Evolutionary conservation across 129 eudicot genomes (phyloP).

Genomic region (Centrapalus pauciflorus): DNA sequence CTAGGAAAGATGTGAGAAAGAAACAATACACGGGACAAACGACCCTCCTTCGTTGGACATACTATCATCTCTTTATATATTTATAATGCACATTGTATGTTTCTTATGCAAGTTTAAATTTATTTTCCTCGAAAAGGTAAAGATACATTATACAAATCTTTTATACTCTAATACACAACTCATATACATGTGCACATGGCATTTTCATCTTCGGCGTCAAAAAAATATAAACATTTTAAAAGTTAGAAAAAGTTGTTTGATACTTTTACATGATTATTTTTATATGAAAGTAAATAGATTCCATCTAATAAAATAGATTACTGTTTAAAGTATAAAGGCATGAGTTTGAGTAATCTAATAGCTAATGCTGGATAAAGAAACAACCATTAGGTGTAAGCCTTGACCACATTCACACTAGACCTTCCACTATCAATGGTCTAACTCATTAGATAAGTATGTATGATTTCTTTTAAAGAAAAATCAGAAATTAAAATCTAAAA

Average conservation of each 20-base stretch:
- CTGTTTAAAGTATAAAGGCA: not conserved
- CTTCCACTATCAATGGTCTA: slow-evolving; percentile 24
- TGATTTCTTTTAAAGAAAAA: not conserved
- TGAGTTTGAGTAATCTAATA: slow-evolving; percentile 16
- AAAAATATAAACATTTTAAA: not conserved
- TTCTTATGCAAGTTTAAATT: too few relatives aligned
- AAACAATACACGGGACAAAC: too few relatives aligned
- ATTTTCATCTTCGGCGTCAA: not conserved
- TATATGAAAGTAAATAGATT: not conserved
- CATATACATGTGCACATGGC: not conserved
- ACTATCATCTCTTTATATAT: too few relatives aligned
- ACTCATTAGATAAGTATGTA: slow-evolving; percentile 9
- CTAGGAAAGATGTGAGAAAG: too few relatives aligned
- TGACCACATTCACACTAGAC: slow-evolving; percentile 19
- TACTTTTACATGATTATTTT: slow-evolving; percentile 20
- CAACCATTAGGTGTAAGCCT: slow-evolving; percentile 18
- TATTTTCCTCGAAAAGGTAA: too few relatives aligned
- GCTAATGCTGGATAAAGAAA: slow-evolving; percentile 27
- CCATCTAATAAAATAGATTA: not conserved
- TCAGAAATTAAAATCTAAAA: too few relatives aligned
- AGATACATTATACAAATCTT: too few relatives aligned
- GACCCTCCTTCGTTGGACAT: too few relatives aligned
- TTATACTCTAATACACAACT: too few relatives aligned
- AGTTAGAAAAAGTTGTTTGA: not conserved
- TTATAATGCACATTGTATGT: too few relatives aligned